phyloP scores from a whole-genome alignment of 2,329 filamentous ascomycete genomes.

The Penicillium sp. region DNA sequence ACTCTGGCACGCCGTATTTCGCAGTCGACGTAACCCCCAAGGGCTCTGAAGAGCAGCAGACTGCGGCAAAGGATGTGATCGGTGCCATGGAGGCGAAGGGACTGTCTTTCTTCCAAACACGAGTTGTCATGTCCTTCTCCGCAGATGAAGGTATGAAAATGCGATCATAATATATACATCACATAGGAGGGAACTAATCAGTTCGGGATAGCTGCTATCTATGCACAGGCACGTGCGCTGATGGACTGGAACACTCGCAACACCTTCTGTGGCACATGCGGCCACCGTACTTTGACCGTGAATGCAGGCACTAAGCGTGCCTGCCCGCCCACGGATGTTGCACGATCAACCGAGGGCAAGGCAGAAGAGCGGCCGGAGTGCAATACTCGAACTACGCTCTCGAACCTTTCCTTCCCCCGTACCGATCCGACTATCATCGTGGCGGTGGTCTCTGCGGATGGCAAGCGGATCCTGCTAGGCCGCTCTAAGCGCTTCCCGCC shows the following conservation, averaged over 20 bases:
- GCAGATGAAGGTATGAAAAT: conserved; percentile 57
- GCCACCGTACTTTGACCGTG: conserved; percentile 66
- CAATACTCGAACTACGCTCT: conserved; percentile 77
- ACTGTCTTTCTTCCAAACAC: conserved; percentile 63
- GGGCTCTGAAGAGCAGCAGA: conserved; percentile 58
- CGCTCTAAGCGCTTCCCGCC: conserved; percentile 79
- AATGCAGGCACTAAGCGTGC: conserved; percentile 46
- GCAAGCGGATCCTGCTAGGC: conserved; percentile 75
- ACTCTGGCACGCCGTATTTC: conserved; percentile 80
- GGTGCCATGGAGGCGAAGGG: conserved; percentile 59
- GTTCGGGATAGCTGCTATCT: conserved; percentile 68
- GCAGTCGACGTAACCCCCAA: conserved; percentile 82
- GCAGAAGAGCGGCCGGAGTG: conserved; percentile 61
- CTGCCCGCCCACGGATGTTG: conserved; percentile 44
- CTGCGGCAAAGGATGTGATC: conserved; percentile 56
- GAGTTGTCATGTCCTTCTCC: conserved; percentile 60
- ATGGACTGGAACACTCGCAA: conserved; percentile 94
- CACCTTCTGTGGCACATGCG: conserved; percentile 87
- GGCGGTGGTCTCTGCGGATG: conserved; percentile 79
- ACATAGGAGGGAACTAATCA: neutral
- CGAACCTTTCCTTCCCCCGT: conserved; percentile 86
- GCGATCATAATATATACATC: neutral
- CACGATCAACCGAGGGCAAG: conserved; percentile 27
- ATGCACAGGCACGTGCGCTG: conserved; percentile 81
- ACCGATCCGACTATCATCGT: conserved; percentile 96